Evolutionary conservation across 371 early-diverging fungal genomes (phyloP).

Genomic region (Coemansia sp.): DNA sequence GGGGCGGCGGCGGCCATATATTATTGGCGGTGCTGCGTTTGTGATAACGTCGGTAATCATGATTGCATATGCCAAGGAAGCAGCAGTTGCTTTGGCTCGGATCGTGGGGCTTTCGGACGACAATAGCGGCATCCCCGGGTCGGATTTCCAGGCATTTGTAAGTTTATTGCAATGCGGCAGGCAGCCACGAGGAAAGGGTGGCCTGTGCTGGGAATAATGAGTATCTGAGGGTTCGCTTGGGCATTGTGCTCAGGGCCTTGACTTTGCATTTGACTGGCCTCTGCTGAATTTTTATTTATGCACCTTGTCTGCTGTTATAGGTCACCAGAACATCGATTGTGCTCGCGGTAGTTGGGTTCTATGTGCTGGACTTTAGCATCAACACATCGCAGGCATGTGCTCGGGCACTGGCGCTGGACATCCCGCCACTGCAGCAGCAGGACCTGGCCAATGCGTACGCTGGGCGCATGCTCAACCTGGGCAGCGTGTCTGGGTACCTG

Average conservation of each 20-base stretch:
- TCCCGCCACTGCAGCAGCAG: constrained; percentile 79
- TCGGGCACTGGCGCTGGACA: constrained; percentile 87
- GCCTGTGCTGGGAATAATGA: constrained; percentile 2
- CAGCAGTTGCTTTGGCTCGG: constrained; percentile 20
- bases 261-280: not conserved
- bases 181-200: not conserved
- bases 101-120: not conserved
- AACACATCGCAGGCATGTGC: constrained; percentile 86
- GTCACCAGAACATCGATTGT: constrained; percentile 33
- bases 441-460: constrained; percentile 86
- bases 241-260: not conserved
- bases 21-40: constrained; percentile 64
- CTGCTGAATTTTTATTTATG: constrained; percentile 6
- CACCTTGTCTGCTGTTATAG: constrained; percentile 13
- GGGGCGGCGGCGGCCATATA: constrained; percentile 75
- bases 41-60: constrained; percentile 56
- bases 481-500: constrained; percentile 84
- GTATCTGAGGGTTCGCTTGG: not conserved
- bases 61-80: constrained; percentile 41
- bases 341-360: constrained; percentile 80
- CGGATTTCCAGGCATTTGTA: constrained; percentile 29
- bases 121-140: constrained; percentile 10
- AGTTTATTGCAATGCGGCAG: constrained; percentile 62
- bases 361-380: constrained; percentile 87
- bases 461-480: constrained; percentile 83